Percentiles rank a stretch among this genome's conserved stretches.
Conservation (phyloP, 352 stramenopile species). For the Globisporangium mamillatum region DNA sequence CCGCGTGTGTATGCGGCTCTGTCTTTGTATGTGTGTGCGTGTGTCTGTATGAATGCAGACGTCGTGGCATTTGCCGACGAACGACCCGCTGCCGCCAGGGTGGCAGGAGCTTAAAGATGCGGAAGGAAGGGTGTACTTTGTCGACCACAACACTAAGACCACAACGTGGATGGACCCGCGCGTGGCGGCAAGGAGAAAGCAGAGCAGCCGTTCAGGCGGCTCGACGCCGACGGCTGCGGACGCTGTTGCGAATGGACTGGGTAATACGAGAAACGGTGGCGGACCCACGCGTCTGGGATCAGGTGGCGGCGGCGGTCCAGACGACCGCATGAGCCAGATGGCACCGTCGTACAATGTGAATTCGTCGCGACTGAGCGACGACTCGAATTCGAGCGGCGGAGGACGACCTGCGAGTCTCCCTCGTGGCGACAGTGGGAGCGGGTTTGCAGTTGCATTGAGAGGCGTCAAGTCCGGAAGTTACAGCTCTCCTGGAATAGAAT, state of each 20-base stretch:
- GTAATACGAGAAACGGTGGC: not conserved
- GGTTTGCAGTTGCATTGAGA: not conserved
- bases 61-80: conserved; percentile 74
- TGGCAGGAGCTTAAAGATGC: conserved; percentile 81
- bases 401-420: not conserved
- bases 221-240: conserved; percentile 12
- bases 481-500: not conserved
- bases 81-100: conserved; percentile 59
- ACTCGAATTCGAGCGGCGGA: conserved; percentile 15
- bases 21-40: not conserved
- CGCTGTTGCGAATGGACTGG: not conserved
- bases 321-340: conserved; percentile 7
- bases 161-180: conserved; percentile 84
- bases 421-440: conserved; percentile 3
- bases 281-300: not conserved
- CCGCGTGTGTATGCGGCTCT: conserved; percentile 6
- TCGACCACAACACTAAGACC: conserved; percentile 70
- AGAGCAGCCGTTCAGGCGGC: conserved; percentile 11
- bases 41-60: conserved; percentile 36
- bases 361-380: conserved; percentile 8
- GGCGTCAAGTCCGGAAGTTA: not conserved
- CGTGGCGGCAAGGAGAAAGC: conserved; percentile 24
- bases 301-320: not conserved
- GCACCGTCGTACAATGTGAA: conserved; percentile 9
- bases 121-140: conserved; percentile 78